Evolutionary conservation across 148 eudicot species (phyloP), one percentile per base, ranked within the genome.

Genomic region (Pharnaceum exiguum): DNA sequence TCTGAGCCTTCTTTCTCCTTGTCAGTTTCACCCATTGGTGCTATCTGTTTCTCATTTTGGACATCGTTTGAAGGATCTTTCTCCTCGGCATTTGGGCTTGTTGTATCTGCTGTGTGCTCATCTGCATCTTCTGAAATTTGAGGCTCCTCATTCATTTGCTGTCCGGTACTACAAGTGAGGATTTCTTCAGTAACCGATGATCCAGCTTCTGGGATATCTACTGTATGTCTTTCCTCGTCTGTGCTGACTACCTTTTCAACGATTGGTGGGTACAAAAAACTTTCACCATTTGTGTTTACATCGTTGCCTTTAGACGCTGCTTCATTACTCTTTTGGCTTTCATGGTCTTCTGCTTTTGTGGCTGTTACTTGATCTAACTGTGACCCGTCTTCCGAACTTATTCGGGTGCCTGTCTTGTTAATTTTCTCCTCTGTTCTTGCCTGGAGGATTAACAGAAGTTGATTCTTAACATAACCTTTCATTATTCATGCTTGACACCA

Each of bases 261-360:
- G 33, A 46, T 32, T 76, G 63, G 73, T 35, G 78, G 57, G 64
- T 46, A 35, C 56, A 57, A 50, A 77, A 61, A 73, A 70, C 11
- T 29, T 53, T 63, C 75, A 62, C 75, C 67, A 63, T 62, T 66
- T 39, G 31, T 45, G 46, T 54, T 59, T 57, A 23, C 62, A 40
- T 45, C 40, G 61, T 52, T 46, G 37, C 59, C 69, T 45, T 71
- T 10, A 11, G 42, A 32, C 10, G 16, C 46, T 26, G 7, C 23
- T 26, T 32, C 4, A 26, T 60, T 11, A 1, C 7, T 36, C 53
- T 60, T 35, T n/a, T n/a, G n/a, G n/a, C n/a, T n/a, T 48, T 6
- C 32, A 35, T 60, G 32, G 4, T 33, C 31, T 0, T 47, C 65
- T 10, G 26, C 46, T 22, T 47, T 47, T 18, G 23, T 26, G 9